These are phyloP conservation scores for Colletotrichum aenigma DNA, from an alignment of 2,329 filamentous ascomycete species.

Conservation along the genomic window DNA sequence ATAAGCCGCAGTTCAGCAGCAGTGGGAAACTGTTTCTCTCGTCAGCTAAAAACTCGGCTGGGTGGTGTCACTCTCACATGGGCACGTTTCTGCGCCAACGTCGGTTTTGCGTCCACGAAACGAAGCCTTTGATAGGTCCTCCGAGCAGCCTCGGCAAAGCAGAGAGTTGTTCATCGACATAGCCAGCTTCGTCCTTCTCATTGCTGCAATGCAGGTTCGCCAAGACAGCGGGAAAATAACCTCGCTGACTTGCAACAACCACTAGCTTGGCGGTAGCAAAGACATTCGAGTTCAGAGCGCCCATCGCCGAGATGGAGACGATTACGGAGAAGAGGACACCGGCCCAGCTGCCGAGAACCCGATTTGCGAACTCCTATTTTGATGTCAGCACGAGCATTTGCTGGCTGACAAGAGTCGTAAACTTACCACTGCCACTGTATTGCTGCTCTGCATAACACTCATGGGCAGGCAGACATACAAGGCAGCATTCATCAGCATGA, in stretches of 20 bases:
- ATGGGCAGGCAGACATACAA: conserved; percentile 47
- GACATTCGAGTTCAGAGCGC: conserved; percentile 46
- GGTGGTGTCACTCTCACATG: conserved; percentile 17
- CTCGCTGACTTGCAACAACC: conserved; percentile 36
- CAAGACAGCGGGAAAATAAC: conserved; percentile 29
- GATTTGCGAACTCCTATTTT: conserved; percentile 29
- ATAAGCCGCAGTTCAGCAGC: conserved; percentile 26
- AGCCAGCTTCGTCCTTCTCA: conserved; percentile 29
- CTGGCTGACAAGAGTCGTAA: background rate
- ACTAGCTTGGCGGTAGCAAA: conserved; percentile 47
- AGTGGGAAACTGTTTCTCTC: conserved; percentile 22
- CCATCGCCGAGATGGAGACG: conserved; percentile 43
- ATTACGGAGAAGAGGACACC: conserved; percentile 42
- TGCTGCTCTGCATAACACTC: conserved; percentile 40
- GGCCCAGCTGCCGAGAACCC: conserved; percentile 38
- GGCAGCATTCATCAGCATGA: conserved; percentile 44
- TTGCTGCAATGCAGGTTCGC: conserved; percentile 29
- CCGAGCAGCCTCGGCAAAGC: conserved; percentile 22
- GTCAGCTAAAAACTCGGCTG: background rate
- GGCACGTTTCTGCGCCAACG: conserved; percentile 25
- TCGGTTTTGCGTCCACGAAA: conserved; percentile 25
- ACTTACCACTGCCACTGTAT: conserved; percentile 46
- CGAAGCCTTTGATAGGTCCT: conserved; percentile 22
- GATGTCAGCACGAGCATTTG: conserved; percentile 24
- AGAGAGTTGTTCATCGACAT: conserved; percentile 23